Conservation (phyloP, 2,329 filamentous ascomycete species). For the Parafenestella ontariensis region DNA sequence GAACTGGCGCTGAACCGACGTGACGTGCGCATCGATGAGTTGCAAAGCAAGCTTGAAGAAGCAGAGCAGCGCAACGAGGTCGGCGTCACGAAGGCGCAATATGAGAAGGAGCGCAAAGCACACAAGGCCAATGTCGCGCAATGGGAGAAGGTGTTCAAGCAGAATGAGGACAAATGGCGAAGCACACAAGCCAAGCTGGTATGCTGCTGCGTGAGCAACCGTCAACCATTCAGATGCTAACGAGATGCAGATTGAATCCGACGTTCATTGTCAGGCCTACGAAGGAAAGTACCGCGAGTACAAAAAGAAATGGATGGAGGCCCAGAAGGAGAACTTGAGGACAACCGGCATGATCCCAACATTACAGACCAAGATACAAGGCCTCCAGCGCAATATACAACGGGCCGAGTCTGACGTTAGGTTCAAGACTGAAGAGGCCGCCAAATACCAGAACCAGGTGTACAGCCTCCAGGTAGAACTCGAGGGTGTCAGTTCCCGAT, state of each 20-base stretch:
- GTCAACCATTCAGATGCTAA: not conserved
- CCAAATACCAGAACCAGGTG: conserved; percentile 52
- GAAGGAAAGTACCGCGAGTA: conserved; percentile 35
- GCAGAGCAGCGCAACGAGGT: conserved; percentile 29
- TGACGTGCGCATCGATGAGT: conserved; percentile 28
- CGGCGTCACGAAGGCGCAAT: conserved; percentile 34
- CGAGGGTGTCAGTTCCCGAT: conserved; percentile 68
- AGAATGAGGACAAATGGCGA: conserved; percentile 40
- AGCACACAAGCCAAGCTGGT: conserved; percentile 35
- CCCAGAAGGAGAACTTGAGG: conserved; percentile 34
- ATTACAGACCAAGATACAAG: conserved; percentile 38
- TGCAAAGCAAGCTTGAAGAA: conserved; percentile 32
- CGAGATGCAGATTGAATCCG: conserved; percentile 27
- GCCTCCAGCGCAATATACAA: conserved; percentile 34
- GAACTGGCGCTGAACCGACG: conserved; percentile 24
- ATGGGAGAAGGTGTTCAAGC: conserved; percentile 41
- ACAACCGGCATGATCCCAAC: conserved; percentile 31
- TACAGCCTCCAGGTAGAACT: conserved; percentile 56
- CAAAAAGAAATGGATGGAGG: conserved; percentile 33
- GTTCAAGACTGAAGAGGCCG: conserved; percentile 42
- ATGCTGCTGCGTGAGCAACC: conserved; percentile 9
- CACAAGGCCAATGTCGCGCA: conserved; percentile 42
- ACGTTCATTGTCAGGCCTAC: conserved; percentile 29
- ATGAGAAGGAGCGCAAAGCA: conserved; percentile 39
- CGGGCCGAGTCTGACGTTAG: conserved; percentile 40